phyloP scores from a whole-genome alignment of 208 protist genomes.

The Angomonas ambiguus region DNA sequence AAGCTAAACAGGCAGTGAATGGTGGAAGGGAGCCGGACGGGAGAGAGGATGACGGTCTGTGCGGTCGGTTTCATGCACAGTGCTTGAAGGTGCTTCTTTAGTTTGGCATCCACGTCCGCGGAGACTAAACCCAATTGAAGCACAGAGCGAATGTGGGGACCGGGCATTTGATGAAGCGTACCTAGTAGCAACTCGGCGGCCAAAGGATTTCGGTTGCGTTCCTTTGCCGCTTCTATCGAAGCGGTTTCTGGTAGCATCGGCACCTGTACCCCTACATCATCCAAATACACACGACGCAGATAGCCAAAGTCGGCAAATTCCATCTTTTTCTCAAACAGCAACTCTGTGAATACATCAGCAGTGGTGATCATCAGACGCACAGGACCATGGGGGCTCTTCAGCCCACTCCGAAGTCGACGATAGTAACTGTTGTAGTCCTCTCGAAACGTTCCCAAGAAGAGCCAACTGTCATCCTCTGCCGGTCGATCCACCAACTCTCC shows the following conservation, averaged over 20 bases:
- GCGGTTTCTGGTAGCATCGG: slow-evolving; percentile 47
- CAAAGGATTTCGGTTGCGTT: slow-evolving; percentile 66
- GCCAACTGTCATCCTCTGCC: slow-evolving; percentile 62
- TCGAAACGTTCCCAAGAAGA: slow-evolving; percentile 45
- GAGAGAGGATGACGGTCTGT: slow-evolving; percentile 66
- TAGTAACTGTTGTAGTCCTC: slow-evolving; percentile 64
- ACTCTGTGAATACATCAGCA: slow-evolving; percentile 69
- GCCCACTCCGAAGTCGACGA: slow-evolving; percentile 25
- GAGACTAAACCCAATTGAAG: slow-evolving; percentile 79
- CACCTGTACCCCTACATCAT: slow-evolving; percentile 72
- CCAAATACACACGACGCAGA: slow-evolving; percentile 77
- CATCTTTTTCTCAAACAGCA: slow-evolving; percentile 86
- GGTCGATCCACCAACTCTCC: slow-evolving; percentile 52
- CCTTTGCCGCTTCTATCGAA: slow-evolving; percentile 36
- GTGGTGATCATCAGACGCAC: slow-evolving; percentile 75
- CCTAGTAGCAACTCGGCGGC: slow-evolving; percentile 75
- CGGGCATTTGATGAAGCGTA: slow-evolving; percentile 77
- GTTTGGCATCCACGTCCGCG: slow-evolving; percentile 49
- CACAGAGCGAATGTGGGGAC: slow-evolving; percentile 78
- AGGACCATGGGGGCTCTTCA: slow-evolving; percentile 37
- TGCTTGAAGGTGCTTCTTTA: slow-evolving; percentile 71
- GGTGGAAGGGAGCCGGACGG: slow-evolving; percentile 61
- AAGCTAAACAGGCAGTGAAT: slow-evolving; percentile 85
- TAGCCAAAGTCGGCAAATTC: slow-evolving; percentile 83
- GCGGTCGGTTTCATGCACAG: slow-evolving; percentile 73